phyloP scores from a whole-genome alignment of 352 stramenopile genomes.

The Globisporangium spinosum region DNA sequence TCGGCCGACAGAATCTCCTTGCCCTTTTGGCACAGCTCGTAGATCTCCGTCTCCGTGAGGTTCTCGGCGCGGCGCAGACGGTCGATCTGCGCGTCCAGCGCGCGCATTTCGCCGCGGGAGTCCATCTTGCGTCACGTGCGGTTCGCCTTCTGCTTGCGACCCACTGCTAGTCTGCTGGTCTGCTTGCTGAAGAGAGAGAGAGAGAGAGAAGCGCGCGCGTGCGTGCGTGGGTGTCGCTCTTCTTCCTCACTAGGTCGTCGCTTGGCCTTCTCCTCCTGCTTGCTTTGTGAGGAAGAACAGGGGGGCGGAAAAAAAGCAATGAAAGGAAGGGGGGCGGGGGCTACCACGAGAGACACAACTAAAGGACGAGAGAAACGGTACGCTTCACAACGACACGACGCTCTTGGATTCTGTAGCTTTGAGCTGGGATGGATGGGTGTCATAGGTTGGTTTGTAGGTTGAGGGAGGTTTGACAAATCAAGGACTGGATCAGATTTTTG shows the following conservation, averaged over 20 bases:
- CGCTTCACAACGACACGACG: too few relatives aligned
- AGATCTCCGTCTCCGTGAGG: constrained; percentile 87
- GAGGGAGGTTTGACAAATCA: too few relatives aligned
- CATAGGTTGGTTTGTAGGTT: too few relatives aligned
- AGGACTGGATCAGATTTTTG: too few relatives aligned
- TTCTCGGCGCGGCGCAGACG: constrained; percentile 84
- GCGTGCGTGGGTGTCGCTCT: background rate
- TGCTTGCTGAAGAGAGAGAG: background rate
- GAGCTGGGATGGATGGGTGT: too few relatives aligned
- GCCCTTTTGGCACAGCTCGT: constrained; percentile 85
- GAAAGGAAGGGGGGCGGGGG: background rate
- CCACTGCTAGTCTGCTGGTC: background rate
- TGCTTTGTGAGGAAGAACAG: background rate
- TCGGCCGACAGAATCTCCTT: constrained; percentile 87
- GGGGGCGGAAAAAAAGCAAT: background rate
- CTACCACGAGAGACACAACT: too few relatives aligned
- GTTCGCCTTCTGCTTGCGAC: background rate
- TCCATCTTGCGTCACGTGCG: constrained; percentile 36
- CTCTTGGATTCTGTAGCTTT: too few relatives aligned
- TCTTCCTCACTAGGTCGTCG: background rate
- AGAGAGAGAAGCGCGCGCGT: background rate
- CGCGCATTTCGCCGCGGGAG: constrained; percentile 81
- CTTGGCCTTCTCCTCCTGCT: background rate
- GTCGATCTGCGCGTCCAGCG: constrained; percentile 84
- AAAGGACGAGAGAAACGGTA: too few relatives aligned